Evolutionary conservation across 768 basidiomycete species (phyloP).

Genomic region (Coprinopsis strossmayeri): DNA sequence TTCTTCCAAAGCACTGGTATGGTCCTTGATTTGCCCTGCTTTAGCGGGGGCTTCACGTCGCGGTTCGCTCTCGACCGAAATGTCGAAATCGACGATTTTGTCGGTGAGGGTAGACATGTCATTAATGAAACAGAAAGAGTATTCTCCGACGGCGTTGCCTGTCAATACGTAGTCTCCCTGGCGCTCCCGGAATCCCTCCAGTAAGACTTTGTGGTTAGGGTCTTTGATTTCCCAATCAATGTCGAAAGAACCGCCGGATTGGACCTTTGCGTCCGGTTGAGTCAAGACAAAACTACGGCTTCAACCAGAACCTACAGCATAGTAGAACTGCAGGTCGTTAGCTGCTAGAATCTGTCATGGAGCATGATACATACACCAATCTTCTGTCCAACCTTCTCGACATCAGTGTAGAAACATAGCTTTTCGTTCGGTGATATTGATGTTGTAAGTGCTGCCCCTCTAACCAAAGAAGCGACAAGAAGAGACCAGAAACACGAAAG

Average conservation of each 20-base stretch:
- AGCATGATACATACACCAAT: conserved; percentile 57
- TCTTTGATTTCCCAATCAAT: conserved; percentile 92
- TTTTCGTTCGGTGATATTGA: conserved; percentile 72
- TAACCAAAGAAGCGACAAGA: conserved; percentile 29
- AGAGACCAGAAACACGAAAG: conserved; percentile 26
- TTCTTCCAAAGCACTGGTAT: conserved; percentile 91
- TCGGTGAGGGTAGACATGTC: conserved; percentile 93
- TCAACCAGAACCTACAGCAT: conserved; percentile 58
- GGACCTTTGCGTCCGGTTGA: conserved; percentile 49
- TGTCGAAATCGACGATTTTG: conserved; percentile 92
- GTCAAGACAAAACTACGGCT: background rate
- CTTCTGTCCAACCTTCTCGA: conserved; percentile 93
- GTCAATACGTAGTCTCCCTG: conserved; percentile 98
- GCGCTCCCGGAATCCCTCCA: conserved; percentile 84
- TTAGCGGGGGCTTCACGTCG: conserved; percentile 85
- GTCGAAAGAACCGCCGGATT: conserved; percentile 96
- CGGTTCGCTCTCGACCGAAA: conserved; percentile 98
- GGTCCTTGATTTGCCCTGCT: conserved; percentile 82
- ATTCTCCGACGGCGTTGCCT: conserved; percentile 86
- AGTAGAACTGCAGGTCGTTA: conserved; percentile 72
- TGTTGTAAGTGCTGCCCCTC: conserved; percentile 73
- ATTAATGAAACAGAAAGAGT: conserved; percentile 96
- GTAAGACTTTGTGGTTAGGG: conserved; percentile 79
- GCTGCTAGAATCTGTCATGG: conserved; percentile 1
- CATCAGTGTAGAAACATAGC: conserved; percentile 92